These are phyloP conservation scores for Xylariaceae sp. DNA, from an alignment of 2,329 filamentous ascomycete genomes.

Conservation along the genomic window DNA sequence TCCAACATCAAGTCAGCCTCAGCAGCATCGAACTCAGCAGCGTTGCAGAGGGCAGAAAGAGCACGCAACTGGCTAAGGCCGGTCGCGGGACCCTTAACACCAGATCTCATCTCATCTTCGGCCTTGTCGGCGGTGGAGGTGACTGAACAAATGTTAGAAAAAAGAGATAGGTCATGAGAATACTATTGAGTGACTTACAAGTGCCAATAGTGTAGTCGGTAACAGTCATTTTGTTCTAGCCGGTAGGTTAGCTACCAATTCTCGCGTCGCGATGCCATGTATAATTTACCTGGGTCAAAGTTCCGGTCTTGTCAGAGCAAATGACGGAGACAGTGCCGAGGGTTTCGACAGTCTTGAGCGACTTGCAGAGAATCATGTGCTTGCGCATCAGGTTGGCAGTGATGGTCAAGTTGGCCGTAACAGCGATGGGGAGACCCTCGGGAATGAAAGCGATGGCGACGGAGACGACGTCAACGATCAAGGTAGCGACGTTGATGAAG, in stretches of 20 bases:
- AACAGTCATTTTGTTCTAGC: slow-evolving; percentile 65
- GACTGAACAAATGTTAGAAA: slow-evolving; percentile 19
- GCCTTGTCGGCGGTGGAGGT: slow-evolving; percentile 48
- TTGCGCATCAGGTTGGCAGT: slow-evolving; percentile 71
- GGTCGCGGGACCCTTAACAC: slow-evolving; percentile 30
- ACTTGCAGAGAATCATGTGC: slow-evolving; percentile 75
- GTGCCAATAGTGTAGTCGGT: slow-evolving; percentile 60
- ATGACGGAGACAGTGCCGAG: slow-evolving; percentile 68
- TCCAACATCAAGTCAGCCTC: slow-evolving; percentile 54
- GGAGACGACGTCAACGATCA: slow-evolving; percentile 69
- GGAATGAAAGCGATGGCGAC: slow-evolving; percentile 73
- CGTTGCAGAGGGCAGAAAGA: slow-evolving; percentile 65
- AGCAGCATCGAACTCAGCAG: slow-evolving; percentile 66
- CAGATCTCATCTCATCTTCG: slow-evolving; percentile 36
- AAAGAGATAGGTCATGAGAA: neutral
- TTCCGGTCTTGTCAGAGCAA: slow-evolving; percentile 74
- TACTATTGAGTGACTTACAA: slow-evolving; percentile 2
- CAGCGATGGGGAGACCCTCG: slow-evolving; percentile 64
- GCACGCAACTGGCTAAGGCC: slow-evolving; percentile 55
- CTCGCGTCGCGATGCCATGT: neutral
- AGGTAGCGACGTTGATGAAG: slow-evolving; percentile 66
- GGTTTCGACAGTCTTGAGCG: slow-evolving; percentile 71
- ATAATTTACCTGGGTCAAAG: slow-evolving; percentile 49
- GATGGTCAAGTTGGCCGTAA: slow-evolving; percentile 68
- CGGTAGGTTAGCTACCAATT: neutral